Evolutionary conservation across 331 rosid species (phyloP).

Genomic region (Pyracantha coccinea): DNA sequence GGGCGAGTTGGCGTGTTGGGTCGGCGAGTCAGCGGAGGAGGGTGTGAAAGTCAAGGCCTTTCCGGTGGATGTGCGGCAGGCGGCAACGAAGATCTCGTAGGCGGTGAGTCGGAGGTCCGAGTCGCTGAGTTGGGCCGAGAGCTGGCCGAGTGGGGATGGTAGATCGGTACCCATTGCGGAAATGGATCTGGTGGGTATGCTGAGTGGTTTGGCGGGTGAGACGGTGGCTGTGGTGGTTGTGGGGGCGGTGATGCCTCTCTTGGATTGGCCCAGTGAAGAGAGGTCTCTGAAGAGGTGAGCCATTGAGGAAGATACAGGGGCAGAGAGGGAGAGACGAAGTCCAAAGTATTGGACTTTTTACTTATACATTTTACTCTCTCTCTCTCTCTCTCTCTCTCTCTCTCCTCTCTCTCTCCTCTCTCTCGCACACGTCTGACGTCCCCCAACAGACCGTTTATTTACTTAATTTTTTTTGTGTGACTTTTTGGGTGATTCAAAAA

Average conservation of each 20-base stretch:
- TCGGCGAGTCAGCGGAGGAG: constrained; percentile 12
- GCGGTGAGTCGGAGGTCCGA: constrained; percentile 80
- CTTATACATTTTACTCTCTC: not conserved
- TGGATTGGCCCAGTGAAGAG: constrained; percentile 78
- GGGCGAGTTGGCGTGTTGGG: constrained; percentile 40
- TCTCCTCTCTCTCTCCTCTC: too few relatives aligned
- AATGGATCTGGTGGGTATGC: constrained; percentile 26
- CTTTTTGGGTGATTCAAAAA: too few relatives aligned
- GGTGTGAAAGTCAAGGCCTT: constrained; percentile 50
- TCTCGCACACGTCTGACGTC: too few relatives aligned
- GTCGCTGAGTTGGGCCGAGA: constrained; percentile 57
- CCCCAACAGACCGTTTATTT: too few relatives aligned
- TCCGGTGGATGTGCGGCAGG: constrained; percentile 83
- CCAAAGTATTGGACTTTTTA: not conserved
- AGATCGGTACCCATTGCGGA: constrained; percentile 38
- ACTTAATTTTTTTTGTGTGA: too few relatives aligned
- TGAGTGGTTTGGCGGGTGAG: constrained; percentile 18
- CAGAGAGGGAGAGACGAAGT: not conserved
- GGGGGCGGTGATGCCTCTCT: constrained; percentile 49
- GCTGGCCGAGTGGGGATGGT: constrained; percentile 85
- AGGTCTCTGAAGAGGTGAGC: constrained; percentile 95
- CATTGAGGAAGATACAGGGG: constrained; percentile 33
- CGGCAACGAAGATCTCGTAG: constrained; percentile 97
- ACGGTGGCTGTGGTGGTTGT: constrained; percentile 11
- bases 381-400: not conserved